phyloP scores from a whole-genome alignment of 108 stramenopile species.

The Mediolabrus comicus region DNA sequence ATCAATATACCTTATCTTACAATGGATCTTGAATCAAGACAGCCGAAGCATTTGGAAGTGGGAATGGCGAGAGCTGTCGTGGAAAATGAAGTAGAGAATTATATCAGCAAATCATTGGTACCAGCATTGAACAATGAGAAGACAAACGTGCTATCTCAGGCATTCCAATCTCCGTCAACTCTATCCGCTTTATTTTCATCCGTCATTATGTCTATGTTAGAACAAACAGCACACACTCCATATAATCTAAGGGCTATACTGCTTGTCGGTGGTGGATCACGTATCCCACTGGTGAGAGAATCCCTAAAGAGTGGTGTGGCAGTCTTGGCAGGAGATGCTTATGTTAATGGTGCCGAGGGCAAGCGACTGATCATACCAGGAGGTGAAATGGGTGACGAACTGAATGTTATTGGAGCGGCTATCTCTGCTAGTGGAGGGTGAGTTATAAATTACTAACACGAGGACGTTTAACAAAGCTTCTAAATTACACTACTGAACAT shows the following conservation, averaged over 20 bases:
- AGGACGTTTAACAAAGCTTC: too few species aligned
- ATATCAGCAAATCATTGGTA: slow-evolving; percentile 28
- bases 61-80: slow-evolving; percentile 63
- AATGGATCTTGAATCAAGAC: slow-evolving; percentile 45
- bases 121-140: slow-evolving; percentile 14
- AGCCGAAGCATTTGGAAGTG: slow-evolving; percentile 62
- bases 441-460: too few species aligned
- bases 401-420: slow-evolving; percentile 34
- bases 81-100: slow-evolving; percentile 52
- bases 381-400: slow-evolving; percentile 40
- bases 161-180: slow-evolving; percentile 61
- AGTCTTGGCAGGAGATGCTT: slow-evolving; percentile 28
- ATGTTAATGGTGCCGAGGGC: background rate
- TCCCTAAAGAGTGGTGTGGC: slow-evolving; percentile 31
- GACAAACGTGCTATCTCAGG: slow-evolving; percentile 38
- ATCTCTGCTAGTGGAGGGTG: too few species aligned
- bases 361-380: slow-evolving; percentile 30
- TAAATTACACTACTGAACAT: slow-evolving; percentile 4
- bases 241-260: slow-evolving; percentile 50
- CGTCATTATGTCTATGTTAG: slow-evolving; percentile 57
- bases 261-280: slow-evolving; percentile 67
- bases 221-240: slow-evolving; percentile 51
- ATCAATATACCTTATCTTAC: slow-evolving; percentile 78
- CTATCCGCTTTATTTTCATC: slow-evolving; percentile 57
- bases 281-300: slow-evolving; percentile 44